phyloP scores from a whole-genome alignment of 2,329 filamentous ascomycete genomes.

The Metarhizium robertsii region DNA sequence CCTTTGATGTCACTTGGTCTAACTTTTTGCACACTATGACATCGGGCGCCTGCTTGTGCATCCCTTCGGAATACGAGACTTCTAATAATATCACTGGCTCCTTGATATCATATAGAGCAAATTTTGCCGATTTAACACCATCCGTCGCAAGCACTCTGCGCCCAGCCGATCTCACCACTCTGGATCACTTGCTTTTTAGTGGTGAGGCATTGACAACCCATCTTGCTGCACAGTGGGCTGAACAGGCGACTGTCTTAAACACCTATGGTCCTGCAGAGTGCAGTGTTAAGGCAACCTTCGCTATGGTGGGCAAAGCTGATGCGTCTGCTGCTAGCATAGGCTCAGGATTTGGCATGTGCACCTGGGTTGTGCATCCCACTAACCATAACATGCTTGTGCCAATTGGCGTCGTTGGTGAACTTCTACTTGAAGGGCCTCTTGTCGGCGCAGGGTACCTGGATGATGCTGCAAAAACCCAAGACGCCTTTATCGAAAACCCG shows the following conservation, averaged over 20 bases:
- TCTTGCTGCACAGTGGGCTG: slow-evolving; percentile 2
- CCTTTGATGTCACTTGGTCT: slow-evolving; percentile 7
- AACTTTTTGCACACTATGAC: slow-evolving; percentile 7
- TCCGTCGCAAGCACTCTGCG: slow-evolving; percentile 25
- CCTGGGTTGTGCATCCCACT: slow-evolving; percentile 3
- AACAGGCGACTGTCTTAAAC: not conserved
- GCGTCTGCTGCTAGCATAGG: slow-evolving; percentile 3
- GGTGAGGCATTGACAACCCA: slow-evolving; percentile 2
- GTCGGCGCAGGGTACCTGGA: slow-evolving; percentile 41
- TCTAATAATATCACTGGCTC: slow-evolving; percentile 34
- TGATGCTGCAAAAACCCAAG: slow-evolving; percentile 32
- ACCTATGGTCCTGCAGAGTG: slow-evolving; percentile 6
- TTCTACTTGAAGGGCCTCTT: slow-evolving; percentile 31
- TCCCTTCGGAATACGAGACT: slow-evolving; percentile 26
- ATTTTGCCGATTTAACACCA: slow-evolving; percentile 36
- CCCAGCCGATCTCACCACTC: not conserved
- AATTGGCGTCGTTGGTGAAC: slow-evolving; percentile 24
- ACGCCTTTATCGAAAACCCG: slow-evolving; percentile 31
- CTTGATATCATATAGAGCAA: slow-evolving; percentile 27
- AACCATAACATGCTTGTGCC: slow-evolving; percentile 14
- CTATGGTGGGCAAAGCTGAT: not conserved
- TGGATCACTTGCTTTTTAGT: slow-evolving; percentile 1
- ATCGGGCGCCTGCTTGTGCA: slow-evolving; percentile 6
- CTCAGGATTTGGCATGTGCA: slow-evolving; percentile 1
- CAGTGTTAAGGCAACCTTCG: slow-evolving; percentile 2